Base-by-base conservation (phyloP, 1,139 yeast species). In the Pichia sp. region DNA sequence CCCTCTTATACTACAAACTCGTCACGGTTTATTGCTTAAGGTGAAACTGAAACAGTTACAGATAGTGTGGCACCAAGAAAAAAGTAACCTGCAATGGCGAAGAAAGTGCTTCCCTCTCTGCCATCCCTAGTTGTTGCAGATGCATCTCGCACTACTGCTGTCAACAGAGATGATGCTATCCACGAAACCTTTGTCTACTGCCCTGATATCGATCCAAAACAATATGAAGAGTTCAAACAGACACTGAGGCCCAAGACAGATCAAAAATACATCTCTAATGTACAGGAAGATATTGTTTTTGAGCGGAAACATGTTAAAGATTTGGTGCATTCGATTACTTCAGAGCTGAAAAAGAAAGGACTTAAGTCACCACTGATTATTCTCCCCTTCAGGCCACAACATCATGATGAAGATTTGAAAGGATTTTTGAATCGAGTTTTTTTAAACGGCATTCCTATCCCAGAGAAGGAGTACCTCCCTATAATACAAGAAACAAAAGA, bases 361-460 rank as follows among this genome's bases (percentile, higher is more conserved):
- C 63, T 79, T 4, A 73, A 74, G 52, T 69, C 78, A 1, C 84
- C 86, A 10, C 79, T 78, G 45, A 61, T 83, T 3, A 69, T 82
- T 48, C 65, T 83, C 34, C 89, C 91, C 0, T 82, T 80, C 60
- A 61, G 91, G 42, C 79, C 85, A 1, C 73, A 74, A 49, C 73
- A 78, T 40, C 38, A 43, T 23, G 74, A 73, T 44, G 84, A 79
- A 55, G 73, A 72, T 39, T 62, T 83, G 28, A 71, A 79, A 41
- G 55, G 59, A 23, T 77, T 82, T 40, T 58, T 83, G 30, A 66
- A 68, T 32, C 58, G 62, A 9, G 60, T 80, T 1, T 76, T 80
- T 44, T 79, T 28, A 3, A 54, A 66, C 30, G 82, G 82, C 0
- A 69, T 71, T 12, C 51, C 52, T 40, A 61, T 77, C 14, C 55